Evolutionary conservation across 2,329 filamentous ascomycete species (phyloP).

Genomic region (Ophiostoma sp.): DNA sequence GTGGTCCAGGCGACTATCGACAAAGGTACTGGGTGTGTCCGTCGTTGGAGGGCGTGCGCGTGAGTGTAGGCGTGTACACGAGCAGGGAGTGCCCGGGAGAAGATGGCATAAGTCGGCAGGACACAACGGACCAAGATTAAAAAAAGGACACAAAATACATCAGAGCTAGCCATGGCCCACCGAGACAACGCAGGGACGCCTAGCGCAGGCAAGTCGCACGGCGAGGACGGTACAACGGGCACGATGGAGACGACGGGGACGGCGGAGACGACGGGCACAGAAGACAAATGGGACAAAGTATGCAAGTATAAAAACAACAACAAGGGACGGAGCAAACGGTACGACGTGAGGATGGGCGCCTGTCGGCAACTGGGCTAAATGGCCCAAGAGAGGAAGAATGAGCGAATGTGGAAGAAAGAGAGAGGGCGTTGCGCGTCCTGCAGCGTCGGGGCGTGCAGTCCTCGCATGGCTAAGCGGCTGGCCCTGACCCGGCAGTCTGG

Average conservation of each 20-base stretch:
- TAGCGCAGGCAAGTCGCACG: neutral
- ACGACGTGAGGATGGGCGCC: neutral
- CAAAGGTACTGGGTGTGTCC: too few species aligned
- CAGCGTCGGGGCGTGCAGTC: too few species aligned
- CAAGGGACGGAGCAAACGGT: neutral
- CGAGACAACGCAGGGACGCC: neutral
- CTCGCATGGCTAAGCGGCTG: too few species aligned
- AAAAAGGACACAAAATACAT: neutral
- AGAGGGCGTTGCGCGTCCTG: neutral
- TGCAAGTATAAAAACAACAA: conserved; percentile 8
- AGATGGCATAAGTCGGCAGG: neutral
- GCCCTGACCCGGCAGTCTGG: neutral
- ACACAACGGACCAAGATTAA: neutral
- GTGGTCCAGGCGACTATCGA: too few species aligned
- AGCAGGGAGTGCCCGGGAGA: neutral
- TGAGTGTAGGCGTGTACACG: neutral
- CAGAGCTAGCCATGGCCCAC: neutral
- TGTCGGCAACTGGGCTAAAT: neutral
- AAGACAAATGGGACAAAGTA: neutral
- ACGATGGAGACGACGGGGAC: neutral
- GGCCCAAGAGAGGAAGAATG: neutral
- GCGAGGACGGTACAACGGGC: neutral
- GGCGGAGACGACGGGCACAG: neutral
- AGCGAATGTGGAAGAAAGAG: neutral
- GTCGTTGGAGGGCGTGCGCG: too few species aligned